Base-by-base conservation (phyloP, 805 yeast species). In the Starmerella potacharoeniae region DNA sequence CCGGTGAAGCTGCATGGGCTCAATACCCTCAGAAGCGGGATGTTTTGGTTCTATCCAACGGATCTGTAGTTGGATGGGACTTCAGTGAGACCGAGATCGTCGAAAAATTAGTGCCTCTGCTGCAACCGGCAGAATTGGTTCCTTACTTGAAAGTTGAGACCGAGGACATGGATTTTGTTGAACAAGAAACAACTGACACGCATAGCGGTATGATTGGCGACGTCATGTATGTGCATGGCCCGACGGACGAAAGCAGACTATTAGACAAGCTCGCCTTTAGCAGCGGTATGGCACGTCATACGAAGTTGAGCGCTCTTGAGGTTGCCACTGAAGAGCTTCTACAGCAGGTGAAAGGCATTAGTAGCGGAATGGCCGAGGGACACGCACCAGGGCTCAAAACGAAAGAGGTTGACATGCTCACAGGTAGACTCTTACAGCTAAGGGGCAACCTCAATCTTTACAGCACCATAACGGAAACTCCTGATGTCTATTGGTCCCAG, bases 401-500 rank as follows among this genome's bases (percentile, higher is more conserved):
- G 33, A 52, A 64, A 16, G 88, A 86, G 40, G 81, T 84, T 4
- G 69, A 88, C 50, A 74, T 74, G 60, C 73, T 82, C 5, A 86
- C 93, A 0, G 96, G 96, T 0, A 74, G 82, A 53, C 71, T 90
- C 28, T 78, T 90, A 60, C 71, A 86, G 44, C 72, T 90, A 13
- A 73, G 97, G 57, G 96, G 95, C 0, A 84, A 84, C 61, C 74
- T 90, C 61, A 90, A 90, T 62, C 71, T 90, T 35, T 88, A 90
- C 68, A 84, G 91, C 9, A 96, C 89, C 64, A 75, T 90, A 56
- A 86, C 87, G 34, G 96, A 89, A 62, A 87, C 95, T 0, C 97
- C 97, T 0, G 97, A 90, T 67, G 70, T 88, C 44, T 90, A 89
- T 68, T 90, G 97, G 97, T 78, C 87, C 47, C 96, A 89, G 65